Conservation (phyloP, 2,329 filamentous ascomycete species). For the Daldinia sp. region DNA sequence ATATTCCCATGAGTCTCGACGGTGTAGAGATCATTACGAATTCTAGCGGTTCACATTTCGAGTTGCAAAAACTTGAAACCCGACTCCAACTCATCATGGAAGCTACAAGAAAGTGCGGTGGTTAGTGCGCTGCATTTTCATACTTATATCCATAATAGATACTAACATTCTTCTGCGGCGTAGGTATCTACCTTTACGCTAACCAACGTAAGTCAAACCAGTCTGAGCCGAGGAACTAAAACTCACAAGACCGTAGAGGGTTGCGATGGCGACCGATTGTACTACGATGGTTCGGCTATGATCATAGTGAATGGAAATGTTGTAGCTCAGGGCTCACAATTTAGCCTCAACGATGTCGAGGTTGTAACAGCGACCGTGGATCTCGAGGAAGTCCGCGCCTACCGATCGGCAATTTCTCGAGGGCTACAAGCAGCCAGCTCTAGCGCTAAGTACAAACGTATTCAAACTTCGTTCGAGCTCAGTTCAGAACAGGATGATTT, state of each 20-base stretch:
- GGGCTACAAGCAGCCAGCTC: constrained; percentile 63
- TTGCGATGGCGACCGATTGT: constrained; percentile 65
- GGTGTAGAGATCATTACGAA: constrained; percentile 79
- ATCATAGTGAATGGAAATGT: constrained; percentile 70
- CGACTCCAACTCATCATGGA: constrained; percentile 71
- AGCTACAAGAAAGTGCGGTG: constrained; percentile 60
- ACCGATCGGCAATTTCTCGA: constrained; percentile 63
- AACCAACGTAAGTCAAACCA: constrained; percentile 57
- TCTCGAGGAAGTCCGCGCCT: constrained; percentile 74
- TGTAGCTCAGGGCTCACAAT: constrained; percentile 72
- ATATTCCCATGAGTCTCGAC: constrained; percentile 55
- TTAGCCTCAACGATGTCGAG: constrained; percentile 71
- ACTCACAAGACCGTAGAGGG: constrained; percentile 44
- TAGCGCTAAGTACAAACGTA: constrained; percentile 53
- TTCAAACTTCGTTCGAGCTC: constrained; percentile 49
- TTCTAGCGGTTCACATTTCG: constrained; percentile 71
- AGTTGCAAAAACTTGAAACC: constrained; percentile 67
- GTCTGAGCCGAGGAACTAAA: constrained; percentile 28
- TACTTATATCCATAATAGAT: not conserved
- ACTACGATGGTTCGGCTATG: constrained; percentile 58
- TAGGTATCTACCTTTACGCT: constrained; percentile 61
- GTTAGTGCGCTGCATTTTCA: not conserved
- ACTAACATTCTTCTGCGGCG: not conserved
- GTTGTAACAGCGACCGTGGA: constrained; percentile 72
- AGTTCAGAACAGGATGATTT: constrained; percentile 52